Conservation (phyloP, 148 eudicot species). For the Fagopyrum tataricum region DNA sequence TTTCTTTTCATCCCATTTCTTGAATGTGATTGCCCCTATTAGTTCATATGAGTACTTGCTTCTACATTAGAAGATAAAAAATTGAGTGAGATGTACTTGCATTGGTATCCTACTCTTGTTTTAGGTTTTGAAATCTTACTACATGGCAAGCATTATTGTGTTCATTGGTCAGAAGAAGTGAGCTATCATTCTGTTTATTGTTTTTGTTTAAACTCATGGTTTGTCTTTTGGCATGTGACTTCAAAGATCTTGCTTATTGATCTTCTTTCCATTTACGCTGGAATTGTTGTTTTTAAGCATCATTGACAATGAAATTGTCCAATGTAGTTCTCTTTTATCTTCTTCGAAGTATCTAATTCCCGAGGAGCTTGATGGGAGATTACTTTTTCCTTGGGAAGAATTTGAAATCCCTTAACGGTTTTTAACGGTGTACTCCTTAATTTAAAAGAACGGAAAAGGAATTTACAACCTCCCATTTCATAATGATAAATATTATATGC, state of each 20-base stretch:
- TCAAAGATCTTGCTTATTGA: background rate
- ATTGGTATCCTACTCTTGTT: background rate
- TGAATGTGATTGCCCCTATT: background rate
- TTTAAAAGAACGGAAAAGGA: background rate
- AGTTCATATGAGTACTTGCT: background rate
- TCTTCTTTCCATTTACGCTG: background rate
- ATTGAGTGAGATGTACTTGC: background rate
- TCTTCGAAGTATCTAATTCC: background rate
- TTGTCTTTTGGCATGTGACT: background rate
- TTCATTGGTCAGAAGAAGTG: background rate
- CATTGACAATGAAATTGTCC: conserved; percentile 3
- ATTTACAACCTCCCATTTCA: background rate
- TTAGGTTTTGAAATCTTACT: background rate
- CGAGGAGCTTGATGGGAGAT: background rate
- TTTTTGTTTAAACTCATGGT: background rate
- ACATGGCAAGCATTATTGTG: background rate
- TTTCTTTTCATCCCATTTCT: background rate
- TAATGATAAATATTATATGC: background rate
- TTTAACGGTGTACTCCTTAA: background rate
- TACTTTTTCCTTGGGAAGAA: background rate
- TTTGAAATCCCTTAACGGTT: background rate
- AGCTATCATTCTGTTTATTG: background rate
- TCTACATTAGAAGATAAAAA: background rate
- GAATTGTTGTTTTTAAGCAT: background rate
- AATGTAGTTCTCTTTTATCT: background rate